A percentile compares a stretch with the other conserved stretches of the same genome.
Conservation (phyloP, 2,329 filamentous ascomycete species). For the Didymella sp. region DNA sequence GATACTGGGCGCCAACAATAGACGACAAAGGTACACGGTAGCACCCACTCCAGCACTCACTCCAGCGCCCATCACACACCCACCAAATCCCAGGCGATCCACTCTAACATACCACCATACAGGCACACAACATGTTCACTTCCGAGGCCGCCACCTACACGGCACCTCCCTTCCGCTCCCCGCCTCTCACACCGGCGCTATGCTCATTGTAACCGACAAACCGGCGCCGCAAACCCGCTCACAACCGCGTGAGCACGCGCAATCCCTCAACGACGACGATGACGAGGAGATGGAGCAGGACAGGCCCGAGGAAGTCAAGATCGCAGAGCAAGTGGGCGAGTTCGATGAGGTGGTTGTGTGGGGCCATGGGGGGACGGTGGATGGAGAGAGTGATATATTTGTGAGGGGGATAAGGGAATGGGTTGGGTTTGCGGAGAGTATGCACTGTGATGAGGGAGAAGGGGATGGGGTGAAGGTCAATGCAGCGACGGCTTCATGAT, state of each 20-base stretch:
- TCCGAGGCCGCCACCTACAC: slow-evolving; percentile 77
- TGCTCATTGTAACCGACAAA: slow-evolving; percentile 43
- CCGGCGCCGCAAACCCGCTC: slow-evolving; percentile 20
- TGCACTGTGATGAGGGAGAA: slow-evolving; percentile 39
- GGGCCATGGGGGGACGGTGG: slow-evolving; percentile 75
- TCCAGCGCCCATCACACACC: neutral
- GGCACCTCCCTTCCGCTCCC: slow-evolving; percentile 73
- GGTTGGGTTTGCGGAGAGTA: slow-evolving; percentile 73
- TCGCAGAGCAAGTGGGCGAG: slow-evolving; percentile 67
- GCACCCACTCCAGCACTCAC: neutral
- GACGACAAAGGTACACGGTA: slow-evolving; percentile 47
- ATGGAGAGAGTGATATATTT: slow-evolving; percentile 70
- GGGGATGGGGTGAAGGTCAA: slow-evolving; percentile 5
- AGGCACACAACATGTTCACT: slow-evolving; percentile 37
- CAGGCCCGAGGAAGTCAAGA: slow-evolving; percentile 40
- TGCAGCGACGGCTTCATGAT: neutral
- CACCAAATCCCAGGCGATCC: neutral
- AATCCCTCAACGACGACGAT: neutral
- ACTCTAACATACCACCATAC: neutral
- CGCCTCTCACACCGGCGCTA: slow-evolving; percentile 67
- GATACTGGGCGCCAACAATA: slow-evolving; percentile 73
- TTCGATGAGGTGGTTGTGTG: slow-evolving; percentile 84
- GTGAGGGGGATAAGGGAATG: slow-evolving; percentile 80
- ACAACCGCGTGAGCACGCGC: neutral
- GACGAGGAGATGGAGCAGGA: slow-evolving; percentile 27